Conservation (phyloP, 2,329 filamentous ascomycete genomes). For the Trichoderma endophyticum region DNA sequence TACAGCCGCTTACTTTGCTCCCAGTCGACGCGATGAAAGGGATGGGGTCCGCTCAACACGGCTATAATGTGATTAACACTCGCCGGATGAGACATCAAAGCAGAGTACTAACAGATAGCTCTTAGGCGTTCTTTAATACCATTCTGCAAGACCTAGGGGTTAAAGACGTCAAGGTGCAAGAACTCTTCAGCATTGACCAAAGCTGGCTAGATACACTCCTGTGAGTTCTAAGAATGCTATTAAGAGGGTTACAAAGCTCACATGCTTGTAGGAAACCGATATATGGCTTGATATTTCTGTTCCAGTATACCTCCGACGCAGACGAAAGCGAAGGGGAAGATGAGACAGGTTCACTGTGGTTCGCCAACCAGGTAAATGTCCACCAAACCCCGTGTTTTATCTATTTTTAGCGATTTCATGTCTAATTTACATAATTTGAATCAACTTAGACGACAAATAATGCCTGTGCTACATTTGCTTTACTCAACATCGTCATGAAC, state of each 20-base stretch:
- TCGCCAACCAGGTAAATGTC: slow-evolving; percentile 74
- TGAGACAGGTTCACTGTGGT: slow-evolving; percentile 65
- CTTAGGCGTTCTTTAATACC: slow-evolving; percentile 76
- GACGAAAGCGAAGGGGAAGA: slow-evolving; percentile 54
- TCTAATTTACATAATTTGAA: background rate
- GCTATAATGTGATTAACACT: background rate
- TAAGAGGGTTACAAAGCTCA: background rate
- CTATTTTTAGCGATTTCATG: background rate
- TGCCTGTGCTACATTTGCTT: slow-evolving; percentile 86
- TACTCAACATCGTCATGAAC: slow-evolving; percentile 94
- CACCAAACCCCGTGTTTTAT: background rate
- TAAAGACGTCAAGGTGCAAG: slow-evolving; percentile 67
- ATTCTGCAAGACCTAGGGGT: slow-evolving; percentile 80
- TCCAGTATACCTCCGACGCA: slow-evolving; percentile 61
- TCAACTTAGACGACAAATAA: slow-evolving; percentile 66
- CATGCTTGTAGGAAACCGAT: slow-evolving; percentile 60
- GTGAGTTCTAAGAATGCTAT: slow-evolving; percentile 40
- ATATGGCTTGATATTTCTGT: slow-evolving; percentile 86
- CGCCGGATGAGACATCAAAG: background rate
- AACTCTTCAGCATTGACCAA: slow-evolving; percentile 71
- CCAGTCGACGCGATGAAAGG: background rate
- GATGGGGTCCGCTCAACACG: background rate
- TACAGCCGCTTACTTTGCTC: background rate
- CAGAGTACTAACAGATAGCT: background rate
- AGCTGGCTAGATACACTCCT: slow-evolving; percentile 60